A percentile compares a stretch with the other conserved stretches of the same genome.
Evolutionary conservation across 2,329 filamentous ascomycete species (phyloP).

Genomic region (Periconia sp.): DNA sequence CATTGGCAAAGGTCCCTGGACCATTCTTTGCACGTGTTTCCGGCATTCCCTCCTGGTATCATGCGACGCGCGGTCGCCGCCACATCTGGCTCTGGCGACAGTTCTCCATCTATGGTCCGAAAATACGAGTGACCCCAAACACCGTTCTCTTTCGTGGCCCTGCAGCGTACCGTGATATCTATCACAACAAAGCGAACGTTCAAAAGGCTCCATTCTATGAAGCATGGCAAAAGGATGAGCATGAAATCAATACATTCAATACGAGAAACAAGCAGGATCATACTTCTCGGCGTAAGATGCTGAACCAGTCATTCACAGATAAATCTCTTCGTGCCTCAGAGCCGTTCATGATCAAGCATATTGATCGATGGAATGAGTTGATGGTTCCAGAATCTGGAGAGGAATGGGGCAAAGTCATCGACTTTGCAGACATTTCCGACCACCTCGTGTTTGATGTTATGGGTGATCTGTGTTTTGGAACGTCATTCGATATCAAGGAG

Average conservation of each 20-base stretch:
- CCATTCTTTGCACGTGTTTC: constrained; percentile 9
- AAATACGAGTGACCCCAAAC: constrained; percentile 9
- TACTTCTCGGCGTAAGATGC: not conserved
- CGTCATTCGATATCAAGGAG: constrained; percentile 13
- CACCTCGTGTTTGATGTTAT: constrained; percentile 48
- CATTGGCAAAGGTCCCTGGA: constrained; percentile 9
- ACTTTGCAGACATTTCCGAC: not conserved
- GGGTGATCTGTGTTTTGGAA: constrained; percentile 43
- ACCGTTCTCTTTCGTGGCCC: constrained; percentile 7
- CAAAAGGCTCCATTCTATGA: constrained; percentile 10
- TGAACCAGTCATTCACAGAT: not conserved
- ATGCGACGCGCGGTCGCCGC: constrained; percentile 12
- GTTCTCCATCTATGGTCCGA: constrained; percentile 9
- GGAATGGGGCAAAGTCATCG: too few relatives aligned
- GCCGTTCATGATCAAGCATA: not conserved
- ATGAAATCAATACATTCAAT: constrained; percentile 7
- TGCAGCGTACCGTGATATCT: constrained; percentile 7
- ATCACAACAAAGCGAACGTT: constrained; percentile 12
- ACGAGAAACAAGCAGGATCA: not conserved
- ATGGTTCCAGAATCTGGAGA: too few relatives aligned
- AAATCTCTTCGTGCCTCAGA: not conserved
- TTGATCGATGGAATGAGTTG: constrained; percentile 10
- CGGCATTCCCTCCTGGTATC: constrained; percentile 12
- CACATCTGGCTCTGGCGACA: constrained; percentile 18
- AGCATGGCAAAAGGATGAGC: constrained; percentile 4